Base-by-base conservation (phyloP, 2,329 filamentous ascomycete species). In the Calonectria hongkongensis region DNA sequence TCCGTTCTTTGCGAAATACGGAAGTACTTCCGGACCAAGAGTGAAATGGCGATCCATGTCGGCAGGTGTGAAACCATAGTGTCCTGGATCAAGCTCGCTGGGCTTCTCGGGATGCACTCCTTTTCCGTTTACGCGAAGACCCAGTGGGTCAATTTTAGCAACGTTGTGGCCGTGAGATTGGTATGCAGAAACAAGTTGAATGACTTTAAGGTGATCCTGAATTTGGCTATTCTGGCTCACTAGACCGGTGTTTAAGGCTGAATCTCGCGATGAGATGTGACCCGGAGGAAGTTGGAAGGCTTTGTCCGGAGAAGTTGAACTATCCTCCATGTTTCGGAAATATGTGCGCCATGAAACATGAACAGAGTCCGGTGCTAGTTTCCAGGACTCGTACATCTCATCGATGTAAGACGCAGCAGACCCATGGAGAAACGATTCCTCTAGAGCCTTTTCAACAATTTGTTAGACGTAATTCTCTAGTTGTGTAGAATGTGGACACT, bases 331-430 rank as follows among this genome's bases (percentile, higher is more conserved):
- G 87, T 98, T 98, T 86, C 93, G 94, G 90, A 99, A 99, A 90
- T 99, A 99, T 82, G 96, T 93, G 87, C 98, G 96, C 96, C 96
- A 99, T 83, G 96, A 98, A 79, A 98, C 90, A 87, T 99, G 96
- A 65, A 99, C 96, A 82, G 95, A 98, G 79, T 92, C 90, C 62
- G 97, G 95, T 80, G 98, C 95, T 73, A 94, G 89, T 86, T 96
- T 98, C 96, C 97, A 99, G 83, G 96, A 93, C 87, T 98, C 88
- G 87, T 98, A 98, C 97, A 99, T 98, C 88, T 98, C 97, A 85
- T 99, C 96, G 84, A 98, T 95, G 87, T 99, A 99, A 87, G 98
- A 97, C 86, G 97, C 96, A 68, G 96, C 96, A 88, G 94, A 98
- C 76, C 97, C 97, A 76, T 95, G 94, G 72, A 98, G 91, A 89